phyloP scores from a whole-genome alignment of 768 basidiomycete genomes.

The Mycena chlorophos region DNA sequence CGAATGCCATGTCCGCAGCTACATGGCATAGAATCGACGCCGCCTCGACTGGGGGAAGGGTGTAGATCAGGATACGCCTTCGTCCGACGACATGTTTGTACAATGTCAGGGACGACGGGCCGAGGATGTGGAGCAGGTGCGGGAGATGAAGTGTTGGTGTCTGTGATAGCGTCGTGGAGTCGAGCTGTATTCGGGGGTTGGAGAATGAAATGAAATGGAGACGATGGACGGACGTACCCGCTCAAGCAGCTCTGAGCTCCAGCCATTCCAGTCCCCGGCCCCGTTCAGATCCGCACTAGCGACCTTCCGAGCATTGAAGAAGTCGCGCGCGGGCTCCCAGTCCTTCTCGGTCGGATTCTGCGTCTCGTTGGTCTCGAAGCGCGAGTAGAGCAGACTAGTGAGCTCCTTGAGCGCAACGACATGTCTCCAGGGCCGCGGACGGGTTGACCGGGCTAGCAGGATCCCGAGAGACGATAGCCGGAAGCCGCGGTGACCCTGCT shows the following conservation, averaged over 20 bases:
- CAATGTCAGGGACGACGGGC: constrained; percentile 74
- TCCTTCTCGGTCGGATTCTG: constrained; percentile 54
- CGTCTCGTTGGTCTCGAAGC: constrained; percentile 46
- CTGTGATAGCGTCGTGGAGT: constrained; percentile 28
- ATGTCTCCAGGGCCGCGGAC: constrained; percentile 79
- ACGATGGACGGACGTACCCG: constrained; percentile 38
- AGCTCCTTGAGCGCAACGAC: constrained; percentile 63
- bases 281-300: constrained; percentile 51
- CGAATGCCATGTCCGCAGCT: constrained; percentile 53
- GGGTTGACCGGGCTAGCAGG: constrained; percentile 60
- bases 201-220: constrained; percentile 1
- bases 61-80: constrained; percentile 76
- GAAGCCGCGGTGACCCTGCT: constrained; percentile 76
- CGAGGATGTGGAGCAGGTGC: constrained; percentile 73
- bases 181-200: constrained; percentile 20
- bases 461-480: constrained; percentile 78
- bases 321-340: constrained; percentile 61
- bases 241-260: constrained; percentile 62
- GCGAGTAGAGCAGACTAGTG: constrained; percentile 52
- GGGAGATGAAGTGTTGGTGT: constrained; percentile 73
- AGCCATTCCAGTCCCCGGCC: constrained; percentile 64
- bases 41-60: constrained; percentile 75
- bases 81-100: constrained; percentile 80
- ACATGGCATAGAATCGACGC: constrained; percentile 78
- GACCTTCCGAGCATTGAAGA: constrained; percentile 66